Conservation (phyloP, 2,329 filamentous ascomycete species). For the Juglanconis juglandina region DNA sequence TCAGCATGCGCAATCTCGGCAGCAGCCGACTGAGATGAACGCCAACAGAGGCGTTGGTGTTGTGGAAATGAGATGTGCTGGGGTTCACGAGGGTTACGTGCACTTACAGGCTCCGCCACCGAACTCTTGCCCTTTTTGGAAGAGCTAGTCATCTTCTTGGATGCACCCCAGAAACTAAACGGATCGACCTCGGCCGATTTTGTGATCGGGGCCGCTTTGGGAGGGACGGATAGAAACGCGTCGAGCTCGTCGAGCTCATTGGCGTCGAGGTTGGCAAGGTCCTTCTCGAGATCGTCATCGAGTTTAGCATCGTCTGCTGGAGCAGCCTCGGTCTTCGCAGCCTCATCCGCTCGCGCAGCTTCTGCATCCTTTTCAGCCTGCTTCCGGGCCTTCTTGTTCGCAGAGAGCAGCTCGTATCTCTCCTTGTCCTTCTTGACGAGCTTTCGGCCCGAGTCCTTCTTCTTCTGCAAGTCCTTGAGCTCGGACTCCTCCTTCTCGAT, state of each 20-base stretch:
- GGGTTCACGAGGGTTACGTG: slow-evolving; percentile 17
- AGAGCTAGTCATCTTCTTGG: slow-evolving; percentile 39
- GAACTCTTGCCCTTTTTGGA: slow-evolving; percentile 37
- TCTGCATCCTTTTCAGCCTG: slow-evolving; percentile 14
- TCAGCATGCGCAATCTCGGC: slow-evolving; percentile 48
- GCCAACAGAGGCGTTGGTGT: slow-evolving; percentile 9
- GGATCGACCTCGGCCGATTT: slow-evolving; percentile 34
- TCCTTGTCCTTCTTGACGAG: slow-evolving; percentile 18
- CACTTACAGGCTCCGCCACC: slow-evolving; percentile 29
- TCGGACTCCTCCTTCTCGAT: slow-evolving; percentile 20
- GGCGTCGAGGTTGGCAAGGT: slow-evolving; percentile 20
- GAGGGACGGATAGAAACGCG: slow-evolving; percentile 20
- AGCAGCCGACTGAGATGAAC: slow-evolving; percentile 23
- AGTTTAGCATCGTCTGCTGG: slow-evolving; percentile 19
- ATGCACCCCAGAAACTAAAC: slow-evolving; percentile 57
- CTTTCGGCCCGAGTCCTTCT: slow-evolving; percentile 17
- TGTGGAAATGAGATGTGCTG: slow-evolving; percentile 14
- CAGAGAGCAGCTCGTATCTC: slow-evolving; percentile 10
- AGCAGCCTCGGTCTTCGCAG: slow-evolving; percentile 46
- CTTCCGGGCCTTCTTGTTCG: slow-evolving; percentile 16
- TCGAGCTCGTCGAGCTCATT: slow-evolving; percentile 28
- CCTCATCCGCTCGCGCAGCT: slow-evolving; percentile 44
- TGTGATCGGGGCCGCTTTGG: slow-evolving; percentile 1
- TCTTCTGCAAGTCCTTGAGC: slow-evolving; percentile 24
- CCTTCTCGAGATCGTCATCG: slow-evolving; percentile 20